Conservation (phyloP, 768 basidiomycete species). For the Polyporus arcularius region DNA sequence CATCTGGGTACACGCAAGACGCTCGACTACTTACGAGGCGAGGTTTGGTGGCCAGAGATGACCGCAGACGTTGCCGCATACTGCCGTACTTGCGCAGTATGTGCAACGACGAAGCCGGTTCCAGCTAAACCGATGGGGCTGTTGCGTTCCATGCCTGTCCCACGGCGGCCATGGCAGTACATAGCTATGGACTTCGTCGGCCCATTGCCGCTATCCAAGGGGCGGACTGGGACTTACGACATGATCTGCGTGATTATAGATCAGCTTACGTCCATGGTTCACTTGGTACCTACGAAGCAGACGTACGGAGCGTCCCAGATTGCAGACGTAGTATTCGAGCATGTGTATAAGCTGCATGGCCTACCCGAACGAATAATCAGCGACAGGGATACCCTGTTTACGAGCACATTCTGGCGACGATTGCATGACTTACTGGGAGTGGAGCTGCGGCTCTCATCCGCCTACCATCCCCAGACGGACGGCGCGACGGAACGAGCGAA, state of each 20-base stretch:
- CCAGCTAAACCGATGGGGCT: not conserved
- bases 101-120: not conserved
- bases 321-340: not conserved
- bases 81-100: not conserved
- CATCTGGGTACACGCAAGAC: not conserved
- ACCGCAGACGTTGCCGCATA: not conserved
- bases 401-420: no score
- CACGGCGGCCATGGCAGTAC: not conserved
- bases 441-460: conserved; percentile 37
- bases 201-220: not conserved
- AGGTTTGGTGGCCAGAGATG: not conserved
- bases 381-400: conserved; percentile 44
- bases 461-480: conserved; percentile 48
- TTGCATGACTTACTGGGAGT: conserved; percentile 33
- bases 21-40: not conserved
- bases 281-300: not conserved
- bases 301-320: not conserved
- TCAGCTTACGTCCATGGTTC: not conserved
- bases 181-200: not conserved
- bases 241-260: not conserved
- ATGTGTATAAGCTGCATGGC: conserved; percentile 30
- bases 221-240: not conserved
- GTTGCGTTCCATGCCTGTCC: not conserved
- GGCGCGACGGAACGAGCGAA: conserved; percentile 40
- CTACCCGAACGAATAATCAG: conserved; percentile 40